These are phyloP conservation scores for Monascus ruber DNA, from an alignment of 2,329 filamentous ascomycete species.

Conservation along the genomic window DNA sequence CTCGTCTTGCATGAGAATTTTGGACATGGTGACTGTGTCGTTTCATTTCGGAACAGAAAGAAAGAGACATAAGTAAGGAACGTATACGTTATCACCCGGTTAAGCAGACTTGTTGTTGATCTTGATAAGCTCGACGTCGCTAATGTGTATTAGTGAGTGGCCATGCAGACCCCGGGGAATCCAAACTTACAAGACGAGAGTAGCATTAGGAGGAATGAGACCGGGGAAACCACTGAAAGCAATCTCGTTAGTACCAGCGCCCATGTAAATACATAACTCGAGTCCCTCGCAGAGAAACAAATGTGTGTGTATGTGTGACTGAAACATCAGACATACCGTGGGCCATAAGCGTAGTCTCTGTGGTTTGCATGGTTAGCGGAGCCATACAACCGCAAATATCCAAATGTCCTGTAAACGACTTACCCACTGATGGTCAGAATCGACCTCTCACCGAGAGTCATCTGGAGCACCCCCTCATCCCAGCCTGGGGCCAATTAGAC, in stretches of 20 bases:
- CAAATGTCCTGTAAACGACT: conserved; percentile 14
- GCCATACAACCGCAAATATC: no score
- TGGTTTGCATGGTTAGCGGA: not conserved
- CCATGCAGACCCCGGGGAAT: conserved; percentile 1
- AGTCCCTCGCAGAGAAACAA: no score
- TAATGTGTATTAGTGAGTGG: conserved; percentile 18
- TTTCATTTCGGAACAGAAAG: no score
- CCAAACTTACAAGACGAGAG: conserved; percentile 66
- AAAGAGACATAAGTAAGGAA: no score
- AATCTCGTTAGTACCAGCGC: not conserved
- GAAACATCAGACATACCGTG: conserved; percentile 20
- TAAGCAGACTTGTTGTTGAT: conserved; percentile 43
- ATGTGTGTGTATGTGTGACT: not conserved
- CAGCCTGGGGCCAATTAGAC: conserved; percentile 39
- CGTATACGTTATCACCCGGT: conserved; percentile 1
- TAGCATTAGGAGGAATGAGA: conserved; percentile 63
- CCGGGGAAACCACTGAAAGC: conserved; percentile 59
- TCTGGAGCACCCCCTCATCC: conserved; percentile 74
- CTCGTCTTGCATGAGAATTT: no score
- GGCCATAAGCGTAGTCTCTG: conserved; percentile 32
- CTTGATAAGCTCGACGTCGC: conserved; percentile 58
- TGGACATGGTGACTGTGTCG: no score
- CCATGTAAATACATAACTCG: no score
- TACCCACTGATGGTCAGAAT: conserved; percentile 71
- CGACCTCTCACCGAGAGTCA: conserved; percentile 86